phyloP scores from a whole-genome alignment of 2,329 filamentous ascomycete species.

The Laburnicola sp. region DNA sequence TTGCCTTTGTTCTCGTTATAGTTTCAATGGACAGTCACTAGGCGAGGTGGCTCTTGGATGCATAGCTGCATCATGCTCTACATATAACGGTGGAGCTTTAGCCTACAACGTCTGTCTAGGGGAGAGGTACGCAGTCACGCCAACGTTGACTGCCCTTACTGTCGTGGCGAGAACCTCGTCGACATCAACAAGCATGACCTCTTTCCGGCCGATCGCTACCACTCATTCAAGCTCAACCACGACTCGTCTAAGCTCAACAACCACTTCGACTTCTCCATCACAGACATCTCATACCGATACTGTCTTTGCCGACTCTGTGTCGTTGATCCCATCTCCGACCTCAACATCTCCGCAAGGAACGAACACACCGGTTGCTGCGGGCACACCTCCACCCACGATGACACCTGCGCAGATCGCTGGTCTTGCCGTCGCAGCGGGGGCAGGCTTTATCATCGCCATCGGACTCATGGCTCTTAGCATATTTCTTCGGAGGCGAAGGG shows the following conservation, averaged over 20 bases:
- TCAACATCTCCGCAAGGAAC: slow-evolving; percentile 19
- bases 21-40: slow-evolving; percentile 39
- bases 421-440: slow-evolving; percentile 42
- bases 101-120: slow-evolving; percentile 45
- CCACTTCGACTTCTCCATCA: slow-evolving; percentile 11
- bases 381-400: slow-evolving; percentile 29
- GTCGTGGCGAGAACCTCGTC: slow-evolving; percentile 30
- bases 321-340: slow-evolving; percentile 28
- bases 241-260: slow-evolving; percentile 11
- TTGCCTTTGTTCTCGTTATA: slow-evolving; percentile 47
- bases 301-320: slow-evolving; percentile 32
- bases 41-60: slow-evolving; percentile 46
- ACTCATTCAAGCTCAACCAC: too few relatives aligned
- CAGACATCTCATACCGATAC: slow-evolving; percentile 23
- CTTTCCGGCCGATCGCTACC: slow-evolving; percentile 10
- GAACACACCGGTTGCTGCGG: slow-evolving; percentile 15
- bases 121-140: slow-evolving; percentile 38
- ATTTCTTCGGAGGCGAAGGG: slow-evolving; percentile 40
- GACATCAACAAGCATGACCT: slow-evolving; percentile 15
- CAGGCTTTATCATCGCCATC: slow-evolving; percentile 43
- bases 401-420: slow-evolving; percentile 46
- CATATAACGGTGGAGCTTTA: slow-evolving; percentile 28
- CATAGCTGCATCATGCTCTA: slow-evolving; percentile 40
- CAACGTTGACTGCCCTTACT: slow-evolving; percentile 42
- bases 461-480: slow-evolving; percentile 44